Base-by-base conservation (phyloP, 495 filamentous ascomycete genomes). In the Penicillium roqueforti region DNA sequence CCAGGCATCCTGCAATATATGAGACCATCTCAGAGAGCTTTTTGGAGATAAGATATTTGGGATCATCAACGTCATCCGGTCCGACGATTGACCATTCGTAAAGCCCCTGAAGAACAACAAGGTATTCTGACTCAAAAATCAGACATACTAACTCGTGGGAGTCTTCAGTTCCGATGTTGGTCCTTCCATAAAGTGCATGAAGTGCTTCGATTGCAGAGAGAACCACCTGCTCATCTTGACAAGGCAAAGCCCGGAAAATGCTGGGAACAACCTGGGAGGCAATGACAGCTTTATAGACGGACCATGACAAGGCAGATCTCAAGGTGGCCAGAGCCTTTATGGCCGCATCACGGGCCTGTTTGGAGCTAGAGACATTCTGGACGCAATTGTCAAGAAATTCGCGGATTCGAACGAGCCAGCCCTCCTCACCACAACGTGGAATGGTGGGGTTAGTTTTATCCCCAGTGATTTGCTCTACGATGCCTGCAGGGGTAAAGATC, bases 21-120 rank as follows among this genome's bases (percentile, higher is more conserved):
- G 91, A 89, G 19, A 96, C 77, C 75, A 95, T 83, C 88, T 97
- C 93, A 4, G 92, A 91, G 34, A 97, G 82, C 72, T 92, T 96
- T 74, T 97, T 97, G 19, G 87, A 83, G 58, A 97, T 83, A 31
- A 88, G 80, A 65, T 98, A 97, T 66, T 90, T 92, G 54, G 89
- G 87, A 51, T 97, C 91, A 62, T 96, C 89, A 26, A 92, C 81
- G 61, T 93, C 84, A 40, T 85, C 76, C 7, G 87, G 78, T 47
- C 92, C 87, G 53, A 92, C 85, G 6, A 83, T 69, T 1, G 90
- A 88, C 88, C 89, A 95, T 58, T 91, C 80, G 62, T 87, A 92
- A 23, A 96, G 77, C 54, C 82, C 81, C 56, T 80, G 80, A 48
- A 92, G 81, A n/a, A 95, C 77, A 23, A 76, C 75, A 34, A 96